Conservation (phyloP, 768 basidiomycete species). For the Pleurotus djamor region DNA sequence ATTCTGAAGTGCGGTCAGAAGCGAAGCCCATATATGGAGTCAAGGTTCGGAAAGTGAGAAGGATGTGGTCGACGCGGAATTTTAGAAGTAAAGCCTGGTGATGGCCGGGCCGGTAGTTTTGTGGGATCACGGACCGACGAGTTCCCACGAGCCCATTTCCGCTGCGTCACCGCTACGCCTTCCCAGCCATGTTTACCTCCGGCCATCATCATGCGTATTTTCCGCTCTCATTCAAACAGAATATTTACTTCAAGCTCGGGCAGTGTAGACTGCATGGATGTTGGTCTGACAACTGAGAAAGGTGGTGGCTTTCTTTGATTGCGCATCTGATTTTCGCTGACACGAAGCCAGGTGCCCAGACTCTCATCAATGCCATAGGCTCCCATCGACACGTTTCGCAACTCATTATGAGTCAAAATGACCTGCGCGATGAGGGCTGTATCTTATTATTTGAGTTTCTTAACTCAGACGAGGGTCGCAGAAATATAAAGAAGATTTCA, state of each 20-base stretch:
- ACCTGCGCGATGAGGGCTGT: conserved; percentile 57
- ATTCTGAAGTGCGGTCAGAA: neutral
- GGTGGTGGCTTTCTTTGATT: conserved; percentile 21
- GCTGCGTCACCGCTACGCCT: no score
- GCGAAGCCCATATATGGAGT: neutral
- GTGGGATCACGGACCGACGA: no score
- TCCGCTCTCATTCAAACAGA: neutral
- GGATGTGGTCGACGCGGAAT: no score
- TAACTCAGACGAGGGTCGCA: conserved; percentile 41
- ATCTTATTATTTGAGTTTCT: conserved; percentile 53
- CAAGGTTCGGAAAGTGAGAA: neutral
- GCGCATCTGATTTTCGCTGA: neutral
- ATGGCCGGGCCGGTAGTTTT: no score
- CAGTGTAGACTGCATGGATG: conserved; percentile 25
- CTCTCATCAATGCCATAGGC: conserved; percentile 44
- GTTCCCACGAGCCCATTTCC: no score
- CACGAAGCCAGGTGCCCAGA: conserved; percentile 43
- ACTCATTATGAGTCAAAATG: conserved; percentile 54
- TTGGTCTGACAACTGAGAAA: conserved; percentile 18
- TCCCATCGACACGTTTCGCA: conserved; percentile 47
- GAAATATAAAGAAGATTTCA: conserved; percentile 52
- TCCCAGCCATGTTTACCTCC: no score
- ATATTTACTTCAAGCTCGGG: neutral
- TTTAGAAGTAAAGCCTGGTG: no score
- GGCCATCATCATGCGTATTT: neutral